Conservation (phyloP, 805 yeast genomes). For the Candida jianshihensis region DNA sequence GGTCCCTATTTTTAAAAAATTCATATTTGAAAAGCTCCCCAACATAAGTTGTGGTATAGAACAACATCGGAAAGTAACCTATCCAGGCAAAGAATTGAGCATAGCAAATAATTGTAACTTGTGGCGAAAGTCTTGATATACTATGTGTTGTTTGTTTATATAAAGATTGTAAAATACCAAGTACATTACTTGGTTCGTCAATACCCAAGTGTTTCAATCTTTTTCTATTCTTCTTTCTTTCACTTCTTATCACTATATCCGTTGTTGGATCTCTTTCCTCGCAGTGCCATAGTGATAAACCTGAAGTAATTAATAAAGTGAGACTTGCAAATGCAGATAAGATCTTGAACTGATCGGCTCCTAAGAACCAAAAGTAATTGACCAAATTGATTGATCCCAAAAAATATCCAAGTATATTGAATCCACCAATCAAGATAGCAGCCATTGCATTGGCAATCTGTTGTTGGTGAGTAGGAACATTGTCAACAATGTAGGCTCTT, state of each 20-base stretch:
- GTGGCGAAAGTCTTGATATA: slow-evolving; percentile 38
- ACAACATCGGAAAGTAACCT: slow-evolving; percentile 60
- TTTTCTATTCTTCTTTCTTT: slow-evolving; percentile 27
- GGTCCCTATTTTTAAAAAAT: slow-evolving; percentile 27
- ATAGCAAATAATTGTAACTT: slow-evolving; percentile 42
- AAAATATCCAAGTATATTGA: slow-evolving; percentile 51
- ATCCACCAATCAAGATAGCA: slow-evolving; percentile 53
- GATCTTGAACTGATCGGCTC: slow-evolving; percentile 45
- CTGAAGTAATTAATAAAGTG: slow-evolving; percentile 34
- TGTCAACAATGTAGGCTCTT: slow-evolving; percentile 56
- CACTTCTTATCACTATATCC: slow-evolving; percentile 32
- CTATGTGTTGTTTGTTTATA: slow-evolving; percentile 31
- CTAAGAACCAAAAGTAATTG: slow-evolving; percentile 30
- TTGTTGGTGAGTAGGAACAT: slow-evolving; percentile 50
- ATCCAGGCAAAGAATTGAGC: slow-evolving; percentile 64
- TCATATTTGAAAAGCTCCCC: slow-evolving; percentile 48
- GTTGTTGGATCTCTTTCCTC: slow-evolving; percentile 43
- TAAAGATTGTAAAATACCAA: slow-evolving; percentile 14
- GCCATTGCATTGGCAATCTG: slow-evolving; percentile 61
- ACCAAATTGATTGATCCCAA: slow-evolving; percentile 43
- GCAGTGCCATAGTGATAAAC: slow-evolving; percentile 24
- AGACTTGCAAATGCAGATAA: slow-evolving; percentile 36
- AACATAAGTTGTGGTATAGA: slow-evolving; percentile 59
- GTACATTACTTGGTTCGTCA: slow-evolving; percentile 20
- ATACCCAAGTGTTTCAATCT: slow-evolving; percentile 30